These are phyloP conservation scores for Coffea canephora DNA, from an alignment of 257 asterid species.

Conservation along the genomic window DNA sequence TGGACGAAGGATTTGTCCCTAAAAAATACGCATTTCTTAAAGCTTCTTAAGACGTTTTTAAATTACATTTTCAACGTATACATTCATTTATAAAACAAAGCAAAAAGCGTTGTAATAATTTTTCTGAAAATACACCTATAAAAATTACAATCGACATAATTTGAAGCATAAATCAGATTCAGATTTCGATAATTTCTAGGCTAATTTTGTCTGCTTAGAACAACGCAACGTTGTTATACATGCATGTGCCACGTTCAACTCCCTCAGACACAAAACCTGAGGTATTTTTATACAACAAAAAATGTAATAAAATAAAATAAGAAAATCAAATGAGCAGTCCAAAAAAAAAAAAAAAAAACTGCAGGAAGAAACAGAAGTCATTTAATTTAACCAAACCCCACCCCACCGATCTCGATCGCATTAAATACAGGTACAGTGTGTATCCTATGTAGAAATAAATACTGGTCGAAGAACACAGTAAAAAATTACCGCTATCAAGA, in stretches of 20 bases:
- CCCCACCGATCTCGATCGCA: background rate
- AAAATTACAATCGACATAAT: background rate
- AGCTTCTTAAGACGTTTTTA: too few species aligned
- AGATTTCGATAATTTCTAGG: background rate
- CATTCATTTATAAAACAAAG: too few species aligned
- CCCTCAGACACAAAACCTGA: background rate
- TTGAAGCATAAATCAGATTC: background rate
- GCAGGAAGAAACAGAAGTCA: background rate
- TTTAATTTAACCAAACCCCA: background rate
- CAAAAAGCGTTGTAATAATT: too few species aligned
- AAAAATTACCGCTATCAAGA: background rate
- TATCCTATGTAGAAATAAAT: background rate
- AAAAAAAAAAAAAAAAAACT: background rate
- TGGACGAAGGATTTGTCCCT: too few species aligned
- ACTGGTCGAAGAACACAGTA: too few species aligned
- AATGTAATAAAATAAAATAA: background rate
- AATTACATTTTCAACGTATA: too few species aligned
- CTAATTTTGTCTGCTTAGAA: background rate
- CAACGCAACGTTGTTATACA: background rate
- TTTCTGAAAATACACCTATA: too few species aligned
- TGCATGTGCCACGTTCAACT: slow-evolving; percentile 14
- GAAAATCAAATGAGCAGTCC: background rate
- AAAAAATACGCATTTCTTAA: too few species aligned
- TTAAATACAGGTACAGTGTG: background rate
- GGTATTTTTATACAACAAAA: background rate